A percentile compares a stretch with the other conserved stretches of the same genome.
Conservation (phyloP, 192 early-diverging fungal genomes). For the Phycomyces nitens region DNA sequence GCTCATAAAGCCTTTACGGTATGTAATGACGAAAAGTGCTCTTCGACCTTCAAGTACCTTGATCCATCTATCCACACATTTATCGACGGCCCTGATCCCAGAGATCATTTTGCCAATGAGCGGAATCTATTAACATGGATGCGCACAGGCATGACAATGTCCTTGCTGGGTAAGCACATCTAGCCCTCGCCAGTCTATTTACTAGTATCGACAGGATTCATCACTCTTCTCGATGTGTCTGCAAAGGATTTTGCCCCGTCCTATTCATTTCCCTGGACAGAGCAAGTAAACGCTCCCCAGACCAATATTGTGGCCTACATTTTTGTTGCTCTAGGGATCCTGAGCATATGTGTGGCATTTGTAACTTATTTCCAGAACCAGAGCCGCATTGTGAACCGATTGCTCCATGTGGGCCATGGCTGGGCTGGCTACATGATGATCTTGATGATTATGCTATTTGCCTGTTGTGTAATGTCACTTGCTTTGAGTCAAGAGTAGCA, state of each 20-base stretch:
- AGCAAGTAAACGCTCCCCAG: neutral
- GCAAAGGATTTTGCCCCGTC: conserved; percentile 16
- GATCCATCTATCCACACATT: conserved; percentile 21
- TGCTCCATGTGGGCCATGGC: conserved; percentile 22
- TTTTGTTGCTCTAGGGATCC: conserved; percentile 18
- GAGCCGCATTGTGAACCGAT: conserved; percentile 15
- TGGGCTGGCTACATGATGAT: conserved; percentile 17
- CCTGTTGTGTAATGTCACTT: conserved; percentile 16
- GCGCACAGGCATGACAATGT: conserved; percentile 24
- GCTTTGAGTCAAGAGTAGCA: conserved; percentile 7
- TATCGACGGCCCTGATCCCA: conserved; percentile 21
- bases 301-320: conserved; percentile 13
- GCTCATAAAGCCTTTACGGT: conserved; percentile 10
- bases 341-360: conserved; percentile 10
- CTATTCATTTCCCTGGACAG: conserved; percentile 14
- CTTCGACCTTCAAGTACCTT: conserved; percentile 19
- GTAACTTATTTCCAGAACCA: conserved; percentile 27
- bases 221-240: conserved; percentile 10
- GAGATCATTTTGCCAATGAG: conserved; percentile 35
- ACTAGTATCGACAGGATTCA: conserved; percentile 6
- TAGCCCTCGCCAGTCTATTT: neutral
- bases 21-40: conserved; percentile 26
- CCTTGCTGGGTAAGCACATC: conserved; percentile 21
- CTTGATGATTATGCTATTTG: conserved; percentile 17
- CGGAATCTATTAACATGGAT: conserved; percentile 32